Conservation (phyloP, 2,329 filamentous ascomycete genomes). For the Trichoderma simmonsii region DNA sequence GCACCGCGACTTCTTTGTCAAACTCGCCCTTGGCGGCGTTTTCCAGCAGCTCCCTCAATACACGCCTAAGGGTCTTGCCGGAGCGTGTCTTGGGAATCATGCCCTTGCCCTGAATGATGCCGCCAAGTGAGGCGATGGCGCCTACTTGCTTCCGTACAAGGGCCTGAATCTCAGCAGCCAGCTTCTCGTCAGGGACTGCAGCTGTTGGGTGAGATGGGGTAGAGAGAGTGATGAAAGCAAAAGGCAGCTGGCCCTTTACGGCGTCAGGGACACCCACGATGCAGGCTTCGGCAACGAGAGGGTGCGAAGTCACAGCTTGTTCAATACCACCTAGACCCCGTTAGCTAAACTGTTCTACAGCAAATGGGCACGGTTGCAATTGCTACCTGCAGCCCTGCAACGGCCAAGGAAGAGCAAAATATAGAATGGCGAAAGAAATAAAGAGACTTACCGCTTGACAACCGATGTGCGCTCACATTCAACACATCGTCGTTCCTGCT, state of each 20-base stretch:
- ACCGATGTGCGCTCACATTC: constrained; percentile 90
- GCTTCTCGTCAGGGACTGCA: constrained; percentile 45
- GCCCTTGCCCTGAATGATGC: constrained; percentile 76
- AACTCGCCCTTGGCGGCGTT: constrained; percentile 73
- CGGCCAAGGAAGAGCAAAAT: neutral
- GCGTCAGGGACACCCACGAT: constrained; percentile 82
- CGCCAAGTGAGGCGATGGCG: constrained; percentile 79
- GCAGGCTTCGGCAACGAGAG: constrained; percentile 75
- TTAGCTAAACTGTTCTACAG: neutral
- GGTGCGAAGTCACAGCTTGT: constrained; percentile 82
- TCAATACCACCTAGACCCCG: constrained; percentile 69
- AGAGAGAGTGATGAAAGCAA: constrained; percentile 72
- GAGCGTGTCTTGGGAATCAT: constrained; percentile 91
- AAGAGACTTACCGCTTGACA: constrained; percentile 70
- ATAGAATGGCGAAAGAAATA: neutral
- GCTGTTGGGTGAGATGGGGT: constrained; percentile 46
- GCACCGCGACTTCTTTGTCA: constrained; percentile 68
- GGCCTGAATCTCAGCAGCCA: constrained; percentile 63
- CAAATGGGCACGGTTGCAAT: neutral
- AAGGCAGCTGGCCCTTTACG: constrained; percentile 86
- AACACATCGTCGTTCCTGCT: constrained; percentile 78
- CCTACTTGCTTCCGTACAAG: constrained; percentile 79
- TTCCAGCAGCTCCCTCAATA: constrained; percentile 79
- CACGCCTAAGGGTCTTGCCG: constrained; percentile 84
- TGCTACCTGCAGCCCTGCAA: accelerated